Evolutionary conservation across 345 rosid genomes (phyloP).

Genomic region (Salix koriyanagi): DNA sequence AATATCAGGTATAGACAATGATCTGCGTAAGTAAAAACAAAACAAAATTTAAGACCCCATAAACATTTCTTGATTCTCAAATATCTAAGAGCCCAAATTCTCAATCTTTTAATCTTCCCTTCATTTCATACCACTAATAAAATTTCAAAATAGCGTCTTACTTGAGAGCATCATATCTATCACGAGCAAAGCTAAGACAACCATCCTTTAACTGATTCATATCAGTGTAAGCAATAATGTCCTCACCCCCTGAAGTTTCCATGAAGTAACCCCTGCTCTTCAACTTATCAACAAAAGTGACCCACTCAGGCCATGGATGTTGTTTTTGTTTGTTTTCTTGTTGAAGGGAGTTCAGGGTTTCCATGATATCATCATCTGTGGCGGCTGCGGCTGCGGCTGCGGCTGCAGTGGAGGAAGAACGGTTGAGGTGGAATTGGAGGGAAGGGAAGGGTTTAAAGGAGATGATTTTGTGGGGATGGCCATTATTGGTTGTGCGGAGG

Average conservation of each 20-base stretch:
- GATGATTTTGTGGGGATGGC: conserved; percentile 11
- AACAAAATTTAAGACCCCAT: neutral
- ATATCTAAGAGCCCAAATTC: neutral
- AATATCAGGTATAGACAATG: conserved; percentile 52
- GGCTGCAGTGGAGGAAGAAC: conserved; percentile 11
- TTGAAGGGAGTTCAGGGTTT: conserved; percentile 1
- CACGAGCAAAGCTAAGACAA: conserved; percentile 87
- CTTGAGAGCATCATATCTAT: conserved; percentile 75
- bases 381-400: conserved; percentile 22
- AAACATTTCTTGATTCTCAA: neutral
- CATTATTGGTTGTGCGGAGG: conserved; percentile 19
- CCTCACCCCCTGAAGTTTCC: conserved; percentile 7
- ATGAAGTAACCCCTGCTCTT: conserved; percentile 62
- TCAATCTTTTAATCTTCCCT: neutral
- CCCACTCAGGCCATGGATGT: conserved; percentile 96
- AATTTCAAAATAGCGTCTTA: conserved; percentile 10
- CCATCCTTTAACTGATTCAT: conserved; percentile 61
- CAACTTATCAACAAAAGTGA: conserved; percentile 63
- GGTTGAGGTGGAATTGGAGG: conserved; percentile 9
- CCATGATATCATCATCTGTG: conserved; percentile 9
- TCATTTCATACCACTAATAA: neutral
- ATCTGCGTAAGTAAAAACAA: conserved; percentile 41
- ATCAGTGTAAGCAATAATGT: conserved; percentile 37
- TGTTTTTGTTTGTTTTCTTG: conserved; percentile 7
- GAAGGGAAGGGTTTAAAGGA: conserved; percentile 14